Evolutionary conservation across 768 basidiomycete genomes (phyloP).

Genomic region (Albatrellus ellisii): DNA sequence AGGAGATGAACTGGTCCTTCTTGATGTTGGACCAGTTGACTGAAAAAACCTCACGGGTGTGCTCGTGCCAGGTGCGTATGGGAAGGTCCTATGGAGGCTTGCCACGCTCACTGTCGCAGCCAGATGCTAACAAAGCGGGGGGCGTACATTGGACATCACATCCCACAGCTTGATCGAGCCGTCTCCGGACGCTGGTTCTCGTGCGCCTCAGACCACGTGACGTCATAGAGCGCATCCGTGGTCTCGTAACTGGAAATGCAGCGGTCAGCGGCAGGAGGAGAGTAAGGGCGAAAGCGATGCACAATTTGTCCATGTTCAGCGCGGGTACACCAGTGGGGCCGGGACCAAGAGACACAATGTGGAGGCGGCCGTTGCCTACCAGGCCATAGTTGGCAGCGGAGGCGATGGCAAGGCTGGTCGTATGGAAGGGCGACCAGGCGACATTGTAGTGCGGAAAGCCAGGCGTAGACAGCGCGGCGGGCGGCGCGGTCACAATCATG

Average conservation of each 20-base stretch:
- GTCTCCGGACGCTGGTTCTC: constrained; percentile 91
- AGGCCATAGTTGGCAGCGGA: constrained; percentile 90
- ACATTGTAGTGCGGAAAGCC: constrained; percentile 76
- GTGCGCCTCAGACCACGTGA: constrained; percentile 92
- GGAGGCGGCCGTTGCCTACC: constrained; percentile 89
- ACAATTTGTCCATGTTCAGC: constrained; percentile 57
- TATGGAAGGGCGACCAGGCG: constrained; percentile 82
- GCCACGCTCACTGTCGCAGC: constrained; percentile 19
- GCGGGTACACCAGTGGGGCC: constrained; percentile 30
- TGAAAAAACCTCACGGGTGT: constrained; percentile 83
- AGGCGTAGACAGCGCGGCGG: constrained; percentile 51
- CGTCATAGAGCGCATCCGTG: constrained; percentile 80
- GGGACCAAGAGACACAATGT: constrained; percentile 43
- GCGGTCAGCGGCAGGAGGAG: too few species aligned
- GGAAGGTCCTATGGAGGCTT: constrained; percentile 60
- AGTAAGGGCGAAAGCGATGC: too few species aligned
- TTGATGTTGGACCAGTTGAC: constrained; percentile 94
- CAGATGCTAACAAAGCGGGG: constrained; percentile 7
- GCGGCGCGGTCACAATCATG: constrained; percentile 28
- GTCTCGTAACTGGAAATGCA: constrained; percentile 89
- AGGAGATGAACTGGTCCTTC: constrained; percentile 77
- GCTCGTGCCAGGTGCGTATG: constrained; percentile 89
- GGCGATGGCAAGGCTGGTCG: constrained; percentile 58
- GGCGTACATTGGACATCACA: constrained; percentile 61
- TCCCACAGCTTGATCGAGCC: constrained; percentile 90